Evolutionary conservation across 306 rosid species (phyloP), one percentile per base, ranked within the genome.

Genomic region (Corylus heterophylla): DNA sequence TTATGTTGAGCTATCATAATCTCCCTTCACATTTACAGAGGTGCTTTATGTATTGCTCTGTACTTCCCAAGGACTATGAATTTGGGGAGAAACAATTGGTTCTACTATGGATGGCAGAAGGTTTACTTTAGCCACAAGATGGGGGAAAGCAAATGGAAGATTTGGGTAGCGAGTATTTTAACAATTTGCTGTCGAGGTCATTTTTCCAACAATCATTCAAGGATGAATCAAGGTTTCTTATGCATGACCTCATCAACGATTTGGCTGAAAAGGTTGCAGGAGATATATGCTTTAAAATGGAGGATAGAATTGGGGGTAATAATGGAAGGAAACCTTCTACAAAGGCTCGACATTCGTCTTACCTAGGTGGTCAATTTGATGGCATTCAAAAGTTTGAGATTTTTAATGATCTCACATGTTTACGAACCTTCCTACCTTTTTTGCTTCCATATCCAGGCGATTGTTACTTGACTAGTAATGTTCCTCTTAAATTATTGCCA

Each of bases 401-500:
- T 27, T 27, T 61, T 0, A 0, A 2, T 0, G 14, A 61, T 10
- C 16, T 22, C 9, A 25, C 5, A 11, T 2, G 89, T 94, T 39
- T 92, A 82, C 77, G 97, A 92, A 48, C 97, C 97, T 71, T 92
- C 37, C 82, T 94, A 1, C 31, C 42, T 0, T 17, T 61, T 25
- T 1, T 13, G 48, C 2, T 29, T 29, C 31, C 1, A 29, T 0
- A 29, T 29, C 31, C 31, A 1, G 31, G 31, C 2, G 1, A 29
- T 29, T 29, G 31, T 29, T 29, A 29, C 31, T 29, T 29, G 31
- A 1, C 31, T 29, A 1, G 2, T 0, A 13, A 54, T 4, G 27
- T 54, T 29, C 31, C 31, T 35, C 0, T 1, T 42, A 3, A 44
- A 0, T 0, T 42, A 0, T 14, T 77, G 7, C 47, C 55, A 5